Evolutionary conservation across 2,329 filamentous ascomycete species (phyloP), one percentile per base, ranked within the genome.

Genomic region (Acephala macrosclerotiorum): DNA sequence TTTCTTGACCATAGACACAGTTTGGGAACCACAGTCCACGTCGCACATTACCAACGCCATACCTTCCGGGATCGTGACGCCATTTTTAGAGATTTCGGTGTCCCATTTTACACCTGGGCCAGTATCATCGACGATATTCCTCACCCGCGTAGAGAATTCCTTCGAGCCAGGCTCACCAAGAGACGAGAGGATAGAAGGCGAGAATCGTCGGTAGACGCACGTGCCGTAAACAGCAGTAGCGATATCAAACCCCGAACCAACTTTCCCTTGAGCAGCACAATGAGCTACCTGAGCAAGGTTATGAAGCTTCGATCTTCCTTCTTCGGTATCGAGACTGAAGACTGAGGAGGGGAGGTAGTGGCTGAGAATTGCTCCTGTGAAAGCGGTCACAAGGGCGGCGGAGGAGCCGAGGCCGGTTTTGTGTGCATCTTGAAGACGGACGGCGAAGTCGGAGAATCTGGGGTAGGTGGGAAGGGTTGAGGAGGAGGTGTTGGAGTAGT

Each of bases 371-470:
- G 92, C 88, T 47, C 90, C 91, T 0, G 91, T 93, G 47, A 99
- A 87, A 47, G 94, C 85, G 1, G 96, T 98, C 36, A 98, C 95
- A 14, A 99, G 87, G 3, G 96, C 96, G 3, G 96, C 96, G 0
- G 94, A 97, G 12, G 94, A 97, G 65, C 96, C 96, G 35, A 99
- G 87, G 1, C 96, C 96, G 0, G 96, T 99, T 83, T 99, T 99
- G 84, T 97, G 91, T 18, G 95, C 94, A 68, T 89, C 85, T 65
- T 84, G 81, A 40, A 99, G 86, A 6, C 89, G 87, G 18, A 95
- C 89, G 51, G 87, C 85, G 80, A 97, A 97, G 76, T 90, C 86
- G 69, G 88, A 85, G 81, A 98, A 98, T 68, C 61, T 53, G 64
- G 88, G 88, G 65, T 70, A 68, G 40, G 72, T 60, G 16, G 70